Base-by-base conservation (phyloP, 371 early-diverging fungal species). In the Enteropsectra breve region DNA sequence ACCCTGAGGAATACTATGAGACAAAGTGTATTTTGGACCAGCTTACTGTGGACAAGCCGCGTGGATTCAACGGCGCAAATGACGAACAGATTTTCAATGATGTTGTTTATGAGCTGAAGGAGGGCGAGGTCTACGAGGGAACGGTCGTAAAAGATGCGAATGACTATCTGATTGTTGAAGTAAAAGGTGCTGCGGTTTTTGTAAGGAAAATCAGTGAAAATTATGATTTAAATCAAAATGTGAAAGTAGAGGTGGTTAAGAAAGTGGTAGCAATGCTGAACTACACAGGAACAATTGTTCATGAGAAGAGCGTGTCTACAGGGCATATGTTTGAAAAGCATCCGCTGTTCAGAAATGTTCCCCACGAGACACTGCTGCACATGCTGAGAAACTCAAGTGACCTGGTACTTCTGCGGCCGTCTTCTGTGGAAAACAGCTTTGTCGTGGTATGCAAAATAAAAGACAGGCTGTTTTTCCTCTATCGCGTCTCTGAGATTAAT, bases 51-150 rank as follows among this genome's bases (percentile, higher is more conserved):
- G 5, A 57, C 38, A 8, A 40, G 18, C 21, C 34, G 8, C 47
- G 43, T 29, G 26, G 30, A 55, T 75, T 68, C 58, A 34, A 46
- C 11, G 75, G 72, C 1, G 33, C 49, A n/a, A 36, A 63, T 57
- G 72, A 75, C 55, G 13, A 6, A 21, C 47, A 60, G 32, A 33
- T 75, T 23, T 75, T 71, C 58, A 30, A 64, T 38, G 68, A 75
- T 30, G 15, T 68, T 21, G 47, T 69, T 2, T 34, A 15, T 50
- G 29, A 47, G 37, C 18, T 38, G 30, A 49, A 28, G 30, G 32
- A 33, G 43, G 47, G 59, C 30, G 38, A 69, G 30, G 34, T 33
- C 33, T 26, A 48, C 36, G 53, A 54, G 48, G 75, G 70, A 24
- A 66, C 26, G 21, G 61, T 74, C 24, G 26, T 46, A 8, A 67